Conservation (phyloP, 1,139 yeast species). For the Sugiyamaella japonica region DNA sequence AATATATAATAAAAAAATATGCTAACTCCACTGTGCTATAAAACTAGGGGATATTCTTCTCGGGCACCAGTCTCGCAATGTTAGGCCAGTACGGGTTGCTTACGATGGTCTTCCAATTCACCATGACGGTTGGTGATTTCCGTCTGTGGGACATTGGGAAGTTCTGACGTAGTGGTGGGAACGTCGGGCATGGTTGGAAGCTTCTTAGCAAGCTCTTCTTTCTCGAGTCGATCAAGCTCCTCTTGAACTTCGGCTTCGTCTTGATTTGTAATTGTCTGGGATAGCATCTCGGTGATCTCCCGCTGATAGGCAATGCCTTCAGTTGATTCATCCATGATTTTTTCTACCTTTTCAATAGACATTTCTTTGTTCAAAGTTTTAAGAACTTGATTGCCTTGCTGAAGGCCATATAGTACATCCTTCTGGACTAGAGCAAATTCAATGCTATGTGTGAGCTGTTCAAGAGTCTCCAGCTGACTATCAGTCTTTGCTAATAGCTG, state of each 20-base stretch:
- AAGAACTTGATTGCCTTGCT: conserved; percentile 76
- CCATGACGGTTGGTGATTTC: conserved; percentile 24
- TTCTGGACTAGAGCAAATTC: conserved; percentile 88
- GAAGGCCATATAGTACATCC: conserved; percentile 76
- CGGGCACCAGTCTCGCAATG: background rate
- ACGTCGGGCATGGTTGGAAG: conserved; percentile 32
- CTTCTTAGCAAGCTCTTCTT: conserved; percentile 41
- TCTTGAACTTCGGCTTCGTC: conserved; percentile 69
- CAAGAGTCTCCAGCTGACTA: conserved; percentile 75
- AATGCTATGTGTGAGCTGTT: conserved; percentile 52
- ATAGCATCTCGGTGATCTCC: conserved; percentile 50
- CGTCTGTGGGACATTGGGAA: conserved; percentile 33
- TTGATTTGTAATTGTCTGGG: conserved; percentile 49
- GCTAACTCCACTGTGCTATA: background rate
- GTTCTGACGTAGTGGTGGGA: conserved; percentile 22
- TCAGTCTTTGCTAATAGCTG: conserved; percentile 66
- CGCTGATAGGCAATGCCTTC: conserved; percentile 80
- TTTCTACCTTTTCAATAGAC: conserved; percentile 76
- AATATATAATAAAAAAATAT: background rate
- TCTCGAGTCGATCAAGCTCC: conserved; percentile 55
- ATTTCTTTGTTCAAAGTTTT: conserved; percentile 74
- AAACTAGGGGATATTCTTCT: background rate
- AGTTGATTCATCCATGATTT: conserved; percentile 77
- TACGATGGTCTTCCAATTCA: conserved; percentile 24
- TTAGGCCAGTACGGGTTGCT: conserved; percentile 21